Conservation (phyloP, 2,329 filamentous ascomycete species). For the Calonectria pauciramosa region DNA sequence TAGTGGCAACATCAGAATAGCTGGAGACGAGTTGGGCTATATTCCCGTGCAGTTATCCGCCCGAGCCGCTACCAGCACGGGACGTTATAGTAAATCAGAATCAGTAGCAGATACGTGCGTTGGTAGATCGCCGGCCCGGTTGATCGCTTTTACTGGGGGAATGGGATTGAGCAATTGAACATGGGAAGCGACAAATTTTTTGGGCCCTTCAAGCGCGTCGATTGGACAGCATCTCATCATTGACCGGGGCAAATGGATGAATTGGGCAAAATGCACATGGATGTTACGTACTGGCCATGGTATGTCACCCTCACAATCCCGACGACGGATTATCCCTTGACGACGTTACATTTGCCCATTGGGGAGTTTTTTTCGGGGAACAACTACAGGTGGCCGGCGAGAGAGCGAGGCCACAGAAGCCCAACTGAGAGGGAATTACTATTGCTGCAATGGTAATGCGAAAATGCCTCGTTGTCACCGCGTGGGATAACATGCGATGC, state of each 20-base stretch:
- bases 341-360: conserved; percentile 21
- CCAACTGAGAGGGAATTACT: conserved; percentile 12
- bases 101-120: background rate
- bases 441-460: background rate
- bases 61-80: conserved; percentile 1
- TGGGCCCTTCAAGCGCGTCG: background rate
- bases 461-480: conserved; percentile 23
- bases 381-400: background rate
- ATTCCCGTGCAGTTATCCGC: background rate
- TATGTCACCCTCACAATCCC: conserved; percentile 21
- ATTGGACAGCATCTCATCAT: conserved; percentile 7
- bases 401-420: background rate
- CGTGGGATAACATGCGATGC: background rate
- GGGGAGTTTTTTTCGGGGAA: background rate
- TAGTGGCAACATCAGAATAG: background rate
- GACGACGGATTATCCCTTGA: conserved; percentile 17
- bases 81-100: conserved; percentile 6
- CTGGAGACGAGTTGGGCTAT: background rate
- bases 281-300: conserved; percentile 17
- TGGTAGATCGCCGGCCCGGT: conserved; percentile 14
- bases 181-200: background rate
- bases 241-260: conserved; percentile 6
- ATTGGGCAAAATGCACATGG: conserved; percentile 6
- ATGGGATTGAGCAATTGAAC: conserved; percentile 7
- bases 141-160: background rate